Evolutionary conservation across 148 eudicot species (phyloP).

Genomic region (Camellia japonica): DNA sequence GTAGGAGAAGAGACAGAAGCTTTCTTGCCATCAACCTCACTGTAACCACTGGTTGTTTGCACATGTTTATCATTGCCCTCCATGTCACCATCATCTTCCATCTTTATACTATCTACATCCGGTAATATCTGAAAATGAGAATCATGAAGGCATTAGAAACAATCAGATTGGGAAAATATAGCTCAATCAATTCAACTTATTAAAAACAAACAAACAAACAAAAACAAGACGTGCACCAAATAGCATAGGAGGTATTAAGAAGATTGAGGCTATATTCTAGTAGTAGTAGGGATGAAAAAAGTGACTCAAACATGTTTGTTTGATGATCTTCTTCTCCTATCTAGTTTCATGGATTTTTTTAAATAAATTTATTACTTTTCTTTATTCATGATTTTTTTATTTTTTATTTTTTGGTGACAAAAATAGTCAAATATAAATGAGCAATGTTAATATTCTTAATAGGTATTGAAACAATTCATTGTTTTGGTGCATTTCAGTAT

Average conservation of each 20-base stretch:
- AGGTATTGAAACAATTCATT: no score
- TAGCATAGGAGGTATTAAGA: not conserved
- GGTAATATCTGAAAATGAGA: conserved; percentile 36
- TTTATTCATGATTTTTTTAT: not conserved
- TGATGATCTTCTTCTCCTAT: no score
- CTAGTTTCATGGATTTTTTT: no score
- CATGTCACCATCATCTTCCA: conserved; percentile 23
- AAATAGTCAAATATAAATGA: no score
- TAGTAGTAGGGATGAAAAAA: not conserved
- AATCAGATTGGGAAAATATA: not conserved
- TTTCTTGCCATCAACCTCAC: conserved; percentile 25
- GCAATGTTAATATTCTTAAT: no score
- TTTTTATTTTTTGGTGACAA: no score
- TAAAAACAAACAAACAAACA: not conserved
- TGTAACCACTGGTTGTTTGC: conserved; percentile 20
- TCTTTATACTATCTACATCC: conserved; percentile 32
- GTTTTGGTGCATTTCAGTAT: no score
- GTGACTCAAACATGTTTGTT: no score
- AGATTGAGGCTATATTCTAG: not conserved
- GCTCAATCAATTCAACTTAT: not conserved
- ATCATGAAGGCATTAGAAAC: conserved; percentile 10
- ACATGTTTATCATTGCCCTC: conserved; percentile 21
- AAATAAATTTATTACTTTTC: no score
- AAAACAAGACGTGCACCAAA: not conserved
- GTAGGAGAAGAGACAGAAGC: conserved; percentile 25